Base-by-base conservation (phyloP, 1,284 basidiomycete species). In the Tremellales sp. region DNA sequence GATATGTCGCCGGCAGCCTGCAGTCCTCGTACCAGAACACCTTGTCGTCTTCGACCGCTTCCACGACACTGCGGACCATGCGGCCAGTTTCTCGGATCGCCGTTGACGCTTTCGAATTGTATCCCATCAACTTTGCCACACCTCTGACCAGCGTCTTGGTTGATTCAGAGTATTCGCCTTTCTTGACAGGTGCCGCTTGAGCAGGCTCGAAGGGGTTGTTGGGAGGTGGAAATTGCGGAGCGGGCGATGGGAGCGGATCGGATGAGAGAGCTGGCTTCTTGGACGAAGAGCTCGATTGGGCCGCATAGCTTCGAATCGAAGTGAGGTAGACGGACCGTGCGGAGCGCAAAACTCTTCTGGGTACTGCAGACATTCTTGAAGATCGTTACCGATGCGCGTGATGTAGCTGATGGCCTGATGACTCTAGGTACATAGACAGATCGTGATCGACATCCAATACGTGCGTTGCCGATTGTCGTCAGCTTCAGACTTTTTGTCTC, bases 1-100 rank as follows among this genome's bases (percentile, higher is more conserved):
- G 93, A 72, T 97, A 97, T 0, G 94, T 97, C 6, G 86, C 85
- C 2, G 94, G 93, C 12, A 98, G 78, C 44, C 80, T 79, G 66
- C 90, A 97, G 58, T 85, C 93, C 19, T 65, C 64, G 51, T 73
- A 76, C 70, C 76, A 79, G 53, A 77, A 79, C 5, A 57, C 61
- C 35, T 71, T 65, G 58, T 78, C 75, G 27, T 61, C 49, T 56
- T 76, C 72, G 21, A 77, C 73, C 8, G 75, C 73, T 45, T 77
- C 73, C 0, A 79, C 77, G 36, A 78, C 76, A 4, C 75, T 74
- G 43, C 77, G 76, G 69, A 80, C 78, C 65, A 80, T 77, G 49
- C 78, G 75, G 15, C 76, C 75, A 6, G 79, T 77, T 49, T 78
- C 77, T 19, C 79, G 65, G 51, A 81, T 79, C 8, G 79, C 78